Evolutionary conservation across 768 basidiomycete genomes (phyloP), one percentile per base, ranked within the genome.

Genomic region (Mycena crocata): DNA sequence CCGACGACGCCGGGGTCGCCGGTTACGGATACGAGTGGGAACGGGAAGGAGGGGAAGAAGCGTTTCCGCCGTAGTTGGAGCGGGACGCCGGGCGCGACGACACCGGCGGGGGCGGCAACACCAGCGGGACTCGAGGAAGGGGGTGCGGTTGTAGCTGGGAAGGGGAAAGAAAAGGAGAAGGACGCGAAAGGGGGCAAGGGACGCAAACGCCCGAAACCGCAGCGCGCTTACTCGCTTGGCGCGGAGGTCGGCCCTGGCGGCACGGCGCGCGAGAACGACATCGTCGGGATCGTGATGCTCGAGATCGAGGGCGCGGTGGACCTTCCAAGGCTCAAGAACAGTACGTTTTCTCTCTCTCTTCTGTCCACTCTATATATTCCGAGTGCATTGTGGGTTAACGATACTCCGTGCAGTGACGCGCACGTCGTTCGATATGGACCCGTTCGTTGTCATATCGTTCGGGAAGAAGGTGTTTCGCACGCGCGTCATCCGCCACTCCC

Each of bases 381-480:
- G n/a, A n/a, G n/a, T 51, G 34, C 37, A 56, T 34, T 68, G 21
- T 24, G 24, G 26, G 51, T 54, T 61, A 59, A 39, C 62, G 40
- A 40, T 51, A 14, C 2, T 19, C 24, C 55, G 35, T 35, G 13
- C 61, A 93, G 93, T 94, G 89, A 94, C 91, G 1, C 88, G 92
- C 0, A 93, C 89, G 0, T 93, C 93, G 0, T 96, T 91, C 87
- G 96, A 99, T 75, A 98, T 98, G 96, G 96, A 98, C 73, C 96
- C 96, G 0, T 99, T 98, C 74, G 93, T 94, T 26, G 95, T 99
- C 67, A 87, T 96, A 68, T 95, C 94, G 4, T 99, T 99, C 68
- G 94, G 96, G 32, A 96, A 96, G 82, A 99, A 98, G 77, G 94
- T 98, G 6, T 99, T 99, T 81, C 86, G 96, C 3, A 98, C 96